Evolutionary conservation across 2,329 filamentous ascomycete species (phyloP).

Genomic region (Emmonsiellopsis sp.): DNA sequence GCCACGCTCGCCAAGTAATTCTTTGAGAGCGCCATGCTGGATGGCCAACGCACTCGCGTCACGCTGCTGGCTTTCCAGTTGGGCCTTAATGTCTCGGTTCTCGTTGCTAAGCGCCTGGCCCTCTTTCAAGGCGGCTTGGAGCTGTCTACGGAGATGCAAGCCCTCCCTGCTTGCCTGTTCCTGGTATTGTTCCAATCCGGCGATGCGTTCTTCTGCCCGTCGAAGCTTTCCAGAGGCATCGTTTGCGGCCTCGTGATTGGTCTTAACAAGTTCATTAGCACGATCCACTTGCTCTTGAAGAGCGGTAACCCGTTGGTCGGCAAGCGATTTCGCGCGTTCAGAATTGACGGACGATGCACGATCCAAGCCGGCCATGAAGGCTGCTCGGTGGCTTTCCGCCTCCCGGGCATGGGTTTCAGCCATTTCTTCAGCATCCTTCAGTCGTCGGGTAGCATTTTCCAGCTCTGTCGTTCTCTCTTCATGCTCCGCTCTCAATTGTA

Average conservation of each 20-base stretch:
- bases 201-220: conserved; percentile 90
- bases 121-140: conserved; percentile 77
- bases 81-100: conserved; percentile 72
- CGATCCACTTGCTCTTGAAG: conserved; percentile 72
- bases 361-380: conserved; percentile 72
- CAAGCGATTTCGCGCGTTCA: conserved; percentile 37
- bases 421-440: conserved; percentile 80
- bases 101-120: conserved; percentile 70
- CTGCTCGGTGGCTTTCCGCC: conserved; percentile 73
- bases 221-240: conserved; percentile 78
- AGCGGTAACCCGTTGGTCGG: conserved; percentile 54
- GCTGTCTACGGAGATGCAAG: conserved; percentile 76
- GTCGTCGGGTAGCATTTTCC: conserved; percentile 60
- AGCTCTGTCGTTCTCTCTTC: conserved; percentile 73
- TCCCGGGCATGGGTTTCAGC: conserved; percentile 81
- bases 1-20: conserved; percentile 81
- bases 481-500: conserved; percentile 70
- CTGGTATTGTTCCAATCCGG: conserved; percentile 91
- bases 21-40: conserved; percentile 87
- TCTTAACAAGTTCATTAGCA: conserved; percentile 71
- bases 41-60: conserved; percentile 90
- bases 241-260: conserved; percentile 84
- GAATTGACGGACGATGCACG: conserved; percentile 49
- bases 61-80: conserved; percentile 75
- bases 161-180: conserved; percentile 94